Evolutionary conservation across 768 basidiomycete genomes (phyloP), one percentile per base, ranked within the genome.

Genomic region (Leucosporidium scottii): DNA sequence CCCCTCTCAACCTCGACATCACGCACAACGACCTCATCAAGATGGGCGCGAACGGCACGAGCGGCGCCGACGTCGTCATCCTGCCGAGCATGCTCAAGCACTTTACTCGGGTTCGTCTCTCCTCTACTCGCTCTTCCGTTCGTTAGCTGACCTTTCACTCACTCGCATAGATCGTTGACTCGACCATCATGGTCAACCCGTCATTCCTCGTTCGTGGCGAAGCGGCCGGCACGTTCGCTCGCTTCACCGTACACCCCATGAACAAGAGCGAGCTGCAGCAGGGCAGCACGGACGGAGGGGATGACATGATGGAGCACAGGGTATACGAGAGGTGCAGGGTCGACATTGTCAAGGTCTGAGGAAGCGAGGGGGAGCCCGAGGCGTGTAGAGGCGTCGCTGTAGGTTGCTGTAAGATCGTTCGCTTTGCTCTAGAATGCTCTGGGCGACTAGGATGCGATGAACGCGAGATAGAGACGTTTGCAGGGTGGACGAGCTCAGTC

Each of bases 21-120:
- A 86, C 88, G 25, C 94, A 97, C 79, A 83, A 83, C 44, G 79
- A 82, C 8, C 78, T 82, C 28, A 78, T 87, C 57, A 74, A 75
- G 68, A 75, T 84, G 66, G 79, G 69, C 36, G 34, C 34, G 34
- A 34, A 34, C 34, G 34, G 34, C 39, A 63, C 82, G 5, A 69
- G 62, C 27, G 71, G 77, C 18, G 85, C 85, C 0, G 89, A 94
- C 75, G 84, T 98, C 6, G 80, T 98, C 53, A 84, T 99, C 56
- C 75, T 93, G 1, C 92, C 96, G 0, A 93, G 92, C 77, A 83
- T 86, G 59, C 81, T 98, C 61, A 93, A 90, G 78, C 88, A 93
- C 25, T 98, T 98, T 34, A 81, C 6, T 67, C 64, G n/a, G 70
- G 77, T 17, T 85, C 85, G 0, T 89, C 93, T 75, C 84, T 97